Evolutionary conservation across 1,284 basidiomycete species (phyloP).

Genomic region (Neotropicomus parvogracilis): DNA sequence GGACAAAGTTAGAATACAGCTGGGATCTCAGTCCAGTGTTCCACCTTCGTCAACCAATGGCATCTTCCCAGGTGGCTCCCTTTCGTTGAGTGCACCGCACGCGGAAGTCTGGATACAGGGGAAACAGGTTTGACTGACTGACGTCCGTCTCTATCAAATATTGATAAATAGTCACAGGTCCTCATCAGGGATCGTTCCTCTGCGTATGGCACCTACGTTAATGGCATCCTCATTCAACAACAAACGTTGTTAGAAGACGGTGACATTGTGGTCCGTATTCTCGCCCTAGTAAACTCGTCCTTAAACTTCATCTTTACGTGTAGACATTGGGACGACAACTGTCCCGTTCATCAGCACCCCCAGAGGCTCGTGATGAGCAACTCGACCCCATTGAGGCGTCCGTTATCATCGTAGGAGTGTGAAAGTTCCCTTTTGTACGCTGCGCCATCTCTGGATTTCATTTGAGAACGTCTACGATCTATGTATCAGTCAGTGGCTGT

Average conservation of each 20-base stretch:
- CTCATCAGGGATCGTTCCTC: slow-evolving; percentile 44
- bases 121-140: slow-evolving; percentile 34
- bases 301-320: slow-evolving; percentile 8
- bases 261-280: slow-evolving; percentile 40
- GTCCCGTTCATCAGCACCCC: slow-evolving; percentile 36
- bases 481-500: neutral
- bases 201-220: slow-evolving; percentile 44
- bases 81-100: slow-evolving; percentile 40
- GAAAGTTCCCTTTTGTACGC: slow-evolving; percentile 4
- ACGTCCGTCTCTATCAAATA: neutral
- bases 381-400: slow-evolving; percentile 42
- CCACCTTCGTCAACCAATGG: slow-evolving; percentile 33
- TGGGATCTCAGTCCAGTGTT: slow-evolving; percentile 32
- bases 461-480: neutral
- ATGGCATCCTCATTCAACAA: slow-evolving; percentile 36
- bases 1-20: slow-evolving; percentile 29
- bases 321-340: slow-evolving; percentile 40
- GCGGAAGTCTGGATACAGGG: slow-evolving; percentile 43
- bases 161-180: slow-evolving; percentile 31
- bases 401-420: slow-evolving; percentile 35
- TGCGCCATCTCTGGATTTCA: neutral
- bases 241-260: slow-evolving; percentile 37
- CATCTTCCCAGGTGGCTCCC: slow-evolving; percentile 36
- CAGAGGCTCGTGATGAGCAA: slow-evolving; percentile 38
- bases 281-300: neutral